Conservation (phyloP, 768 basidiomycete genomes). For the Tulasnella sp. region DNA sequence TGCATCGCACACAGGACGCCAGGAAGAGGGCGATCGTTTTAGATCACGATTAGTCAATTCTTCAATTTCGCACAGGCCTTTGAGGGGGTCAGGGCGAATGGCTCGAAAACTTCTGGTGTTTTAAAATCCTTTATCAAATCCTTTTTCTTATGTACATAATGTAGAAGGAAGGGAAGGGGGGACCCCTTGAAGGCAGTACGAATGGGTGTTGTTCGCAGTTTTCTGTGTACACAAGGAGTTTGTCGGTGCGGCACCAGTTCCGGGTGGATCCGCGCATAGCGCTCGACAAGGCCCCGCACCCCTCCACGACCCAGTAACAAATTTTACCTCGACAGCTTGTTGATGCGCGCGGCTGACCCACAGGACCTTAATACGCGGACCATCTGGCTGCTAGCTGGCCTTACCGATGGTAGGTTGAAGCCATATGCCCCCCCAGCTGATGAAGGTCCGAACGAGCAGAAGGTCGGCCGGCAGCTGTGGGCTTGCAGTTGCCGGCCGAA, state of each 20-base stretch:
- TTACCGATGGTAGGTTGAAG: background rate
- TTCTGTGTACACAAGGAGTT: constrained; percentile 1
- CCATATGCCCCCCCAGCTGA: background rate
- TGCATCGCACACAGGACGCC: background rate
- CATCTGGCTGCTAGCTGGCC: background rate
- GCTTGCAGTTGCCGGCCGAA: background rate
- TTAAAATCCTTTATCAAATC: background rate
- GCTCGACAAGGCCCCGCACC: background rate
- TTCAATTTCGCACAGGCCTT: constrained; percentile 7
- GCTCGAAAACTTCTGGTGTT: background rate
- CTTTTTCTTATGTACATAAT: background rate
- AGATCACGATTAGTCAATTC: constrained; percentile 12
- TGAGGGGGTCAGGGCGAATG: background rate
- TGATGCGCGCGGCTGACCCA: constrained; percentile 5
- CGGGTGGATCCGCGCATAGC: background rate
- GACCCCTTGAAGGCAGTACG: background rate
- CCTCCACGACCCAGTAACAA: constrained; percentile 3
- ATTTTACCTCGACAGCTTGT: background rate
- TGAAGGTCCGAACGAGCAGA: background rate
- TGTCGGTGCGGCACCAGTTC: background rate
- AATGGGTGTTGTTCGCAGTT: constrained; percentile 1
- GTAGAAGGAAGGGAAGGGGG: background rate
- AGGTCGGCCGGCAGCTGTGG: background rate
- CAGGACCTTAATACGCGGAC: background rate
- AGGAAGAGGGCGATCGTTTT: background rate